Base-by-base conservation (phyloP, 2,329 filamentous ascomycete genomes). In the Fusarium caatingaense region DNA sequence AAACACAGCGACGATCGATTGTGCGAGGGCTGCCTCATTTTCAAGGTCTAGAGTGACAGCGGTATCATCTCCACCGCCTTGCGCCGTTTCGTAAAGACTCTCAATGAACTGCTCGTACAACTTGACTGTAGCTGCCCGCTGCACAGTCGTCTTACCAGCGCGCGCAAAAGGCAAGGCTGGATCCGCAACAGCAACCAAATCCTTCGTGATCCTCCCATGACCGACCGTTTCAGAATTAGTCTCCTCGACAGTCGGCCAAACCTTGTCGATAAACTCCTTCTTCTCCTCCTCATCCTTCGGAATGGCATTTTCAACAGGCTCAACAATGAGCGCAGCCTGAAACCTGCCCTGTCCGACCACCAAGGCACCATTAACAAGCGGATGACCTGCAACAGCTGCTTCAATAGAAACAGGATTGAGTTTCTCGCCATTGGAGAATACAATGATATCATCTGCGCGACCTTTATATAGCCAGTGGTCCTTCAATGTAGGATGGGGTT, bases 291-390 rank as follows among this genome's bases (percentile, higher is more conserved):
- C 45, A 2, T 30, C 11, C 3, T 9, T 34, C 0, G 60, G 61
- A 0, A n/a, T 9, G 0, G 34, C 42, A 1, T 56, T 28, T 1
- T 16, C 5, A 10, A 45, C 18, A 3, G 61, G 60, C 12, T 64
- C 61, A 12, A 64, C 30, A 2, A 64, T 64, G 1, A 64, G 30
- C 8, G 61, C 61, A 5, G 61, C 45, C 11, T 64, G 61, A 1
- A 64, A 64, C 37, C 8, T 50, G 0, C 11, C 8, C 3, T 59
- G 45, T 1, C 61, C 61, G 0, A 64, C 60, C 1, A 64, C 60
- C 4, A 64, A 10, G 0, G 60, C 40, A 1, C 60, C 32, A 3
- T 42, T 58, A 3, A 64, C 45, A 0, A 57, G 21, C 5, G 51
- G 30, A 16, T 64, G 60, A 0, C 46, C 32, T 10, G 30, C 16